Conservation (phyloP, 495 filamentous ascomycete species). For the Aspergillus indologenus region DNA sequence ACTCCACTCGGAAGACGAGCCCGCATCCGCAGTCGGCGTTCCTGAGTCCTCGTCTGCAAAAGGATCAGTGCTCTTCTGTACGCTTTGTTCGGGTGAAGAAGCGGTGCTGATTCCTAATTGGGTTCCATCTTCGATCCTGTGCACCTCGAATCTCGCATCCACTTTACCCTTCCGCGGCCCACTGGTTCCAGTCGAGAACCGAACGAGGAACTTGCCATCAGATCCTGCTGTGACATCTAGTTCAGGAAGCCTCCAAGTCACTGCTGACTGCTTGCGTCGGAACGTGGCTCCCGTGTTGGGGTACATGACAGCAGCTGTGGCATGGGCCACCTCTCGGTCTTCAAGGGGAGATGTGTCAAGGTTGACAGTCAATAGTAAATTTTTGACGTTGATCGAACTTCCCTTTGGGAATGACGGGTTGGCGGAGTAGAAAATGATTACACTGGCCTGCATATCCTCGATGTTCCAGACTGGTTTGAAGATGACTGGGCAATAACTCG, state of each 20-base stretch:
- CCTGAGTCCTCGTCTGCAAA: conserved; percentile 61
- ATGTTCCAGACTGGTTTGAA: conserved; percentile 80
- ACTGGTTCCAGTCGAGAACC: conserved; percentile 71
- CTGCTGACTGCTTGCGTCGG: conserved; percentile 78
- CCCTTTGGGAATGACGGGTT: conserved; percentile 62
- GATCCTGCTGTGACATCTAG: conserved; percentile 53
- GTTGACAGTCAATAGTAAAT: conserved; percentile 75
- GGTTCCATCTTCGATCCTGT: conserved; percentile 50
- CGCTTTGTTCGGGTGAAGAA: conserved; percentile 13
- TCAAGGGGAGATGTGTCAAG: conserved; percentile 58
- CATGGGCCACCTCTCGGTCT: conserved; percentile 41
- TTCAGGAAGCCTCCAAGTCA: conserved; percentile 89
- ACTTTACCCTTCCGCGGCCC: conserved; percentile 73
- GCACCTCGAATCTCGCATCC: conserved; percentile 80
- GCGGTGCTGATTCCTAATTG: conserved; percentile 59
- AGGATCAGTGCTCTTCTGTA: conserved; percentile 52
- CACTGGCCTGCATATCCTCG: conserved; percentile 75
- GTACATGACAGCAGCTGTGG: conserved; percentile 45
- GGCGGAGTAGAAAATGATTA: conserved; percentile 80
- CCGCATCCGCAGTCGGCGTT: conserved; percentile 21
- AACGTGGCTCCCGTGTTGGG: conserved; percentile 59
- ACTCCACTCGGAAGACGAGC: conserved; percentile 61
- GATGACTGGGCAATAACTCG: conserved; percentile 71
- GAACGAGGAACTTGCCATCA: conserved; percentile 70
- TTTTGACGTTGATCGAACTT: conserved; percentile 63